Percentiles rank a stretch among this genome's conserved stretches.
Evolutionary conservation across 2,329 filamentous ascomycete species (phyloP).

Genomic region (Daldinia eschscholtzii): DNA sequence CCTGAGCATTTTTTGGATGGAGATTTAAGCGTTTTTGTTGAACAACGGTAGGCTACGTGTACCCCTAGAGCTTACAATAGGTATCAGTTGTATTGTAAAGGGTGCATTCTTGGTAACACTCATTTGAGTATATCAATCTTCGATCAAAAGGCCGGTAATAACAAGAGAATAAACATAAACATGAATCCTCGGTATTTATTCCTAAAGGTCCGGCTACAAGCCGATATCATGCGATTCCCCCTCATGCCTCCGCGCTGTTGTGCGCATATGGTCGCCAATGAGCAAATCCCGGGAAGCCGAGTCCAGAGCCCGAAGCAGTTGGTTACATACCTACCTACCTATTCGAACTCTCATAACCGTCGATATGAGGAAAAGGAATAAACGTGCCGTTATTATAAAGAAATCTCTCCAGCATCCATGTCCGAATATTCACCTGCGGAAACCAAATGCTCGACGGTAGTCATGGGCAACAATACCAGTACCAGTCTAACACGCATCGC

Average conservation of each 20-base stretch:
- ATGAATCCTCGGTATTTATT: constrained; percentile 6
- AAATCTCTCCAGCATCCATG: not conserved
- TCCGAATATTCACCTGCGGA: not conserved
- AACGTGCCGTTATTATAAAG: not conserved
- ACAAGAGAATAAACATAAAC: no score
- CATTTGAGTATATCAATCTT: not conserved
- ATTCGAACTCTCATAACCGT: constrained; percentile 5
- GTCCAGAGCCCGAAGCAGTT: constrained; percentile 32
- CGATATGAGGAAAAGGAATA: not conserved
- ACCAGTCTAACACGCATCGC: constrained; percentile 44
- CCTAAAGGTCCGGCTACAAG: constrained; percentile 11
- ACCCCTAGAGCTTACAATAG: no score
- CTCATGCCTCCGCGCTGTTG: constrained; percentile 20
- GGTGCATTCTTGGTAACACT: no score
- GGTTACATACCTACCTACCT: not conserved
- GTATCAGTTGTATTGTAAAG: no score
- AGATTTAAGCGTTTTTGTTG: not conserved
- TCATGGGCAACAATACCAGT: constrained; percentile 18
- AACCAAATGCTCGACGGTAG: not conserved
- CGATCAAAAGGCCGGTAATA: not conserved
- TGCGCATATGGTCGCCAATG: not conserved
- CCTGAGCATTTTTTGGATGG: not conserved
- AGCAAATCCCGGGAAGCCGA: constrained; percentile 41
- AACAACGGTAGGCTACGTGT: not conserved
- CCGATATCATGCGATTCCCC: constrained; percentile 34